Conservation (phyloP, 2,329 filamentous ascomycete genomes). For the Lachnellula arida region DNA sequence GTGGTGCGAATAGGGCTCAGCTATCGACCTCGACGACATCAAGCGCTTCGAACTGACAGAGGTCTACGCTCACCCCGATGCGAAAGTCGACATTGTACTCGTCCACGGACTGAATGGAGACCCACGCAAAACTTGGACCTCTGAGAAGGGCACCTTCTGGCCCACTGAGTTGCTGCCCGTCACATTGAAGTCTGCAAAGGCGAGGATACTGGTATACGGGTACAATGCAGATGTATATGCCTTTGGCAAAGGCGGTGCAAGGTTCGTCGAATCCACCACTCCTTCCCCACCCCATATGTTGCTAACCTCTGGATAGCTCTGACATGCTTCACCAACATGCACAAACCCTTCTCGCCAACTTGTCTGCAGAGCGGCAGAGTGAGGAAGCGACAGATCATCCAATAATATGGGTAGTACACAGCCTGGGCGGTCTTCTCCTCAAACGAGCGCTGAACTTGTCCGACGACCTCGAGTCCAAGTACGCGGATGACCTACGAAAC, state of each 20-base stretch:
- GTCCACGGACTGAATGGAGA: slow-evolving; percentile 67
- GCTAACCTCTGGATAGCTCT: slow-evolving; percentile 43
- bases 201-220: slow-evolving; percentile 66
- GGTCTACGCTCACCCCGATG: slow-evolving; percentile 55
- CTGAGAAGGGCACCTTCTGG: slow-evolving; percentile 59
- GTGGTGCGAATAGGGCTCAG: slow-evolving; percentile 37
- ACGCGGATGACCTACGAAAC: slow-evolving; percentile 60
- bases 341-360: slow-evolving; percentile 58
- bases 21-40: slow-evolving; percentile 42
- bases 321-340: slow-evolving; percentile 68
- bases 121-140: slow-evolving; percentile 58
- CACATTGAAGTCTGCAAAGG: slow-evolving; percentile 51
- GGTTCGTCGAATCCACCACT: slow-evolving; percentile 10
- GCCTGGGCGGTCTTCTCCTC: slow-evolving; percentile 66
- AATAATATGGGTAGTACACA: slow-evolving; percentile 74
- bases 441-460: slow-evolving; percentile 67
- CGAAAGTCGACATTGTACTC: slow-evolving; percentile 61
- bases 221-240: slow-evolving; percentile 63
- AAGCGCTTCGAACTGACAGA: slow-evolving; percentile 54
- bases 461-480: slow-evolving; percentile 52
- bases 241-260: slow-evolving; percentile 42
- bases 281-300: background rate
- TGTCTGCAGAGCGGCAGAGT: slow-evolving; percentile 59
- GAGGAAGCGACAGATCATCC: slow-evolving; percentile 55
- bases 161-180: slow-evolving; percentile 61